Evolutionary conservation across 306 rosid genomes (phyloP).

Genomic region (Neltuma alba): DNA sequence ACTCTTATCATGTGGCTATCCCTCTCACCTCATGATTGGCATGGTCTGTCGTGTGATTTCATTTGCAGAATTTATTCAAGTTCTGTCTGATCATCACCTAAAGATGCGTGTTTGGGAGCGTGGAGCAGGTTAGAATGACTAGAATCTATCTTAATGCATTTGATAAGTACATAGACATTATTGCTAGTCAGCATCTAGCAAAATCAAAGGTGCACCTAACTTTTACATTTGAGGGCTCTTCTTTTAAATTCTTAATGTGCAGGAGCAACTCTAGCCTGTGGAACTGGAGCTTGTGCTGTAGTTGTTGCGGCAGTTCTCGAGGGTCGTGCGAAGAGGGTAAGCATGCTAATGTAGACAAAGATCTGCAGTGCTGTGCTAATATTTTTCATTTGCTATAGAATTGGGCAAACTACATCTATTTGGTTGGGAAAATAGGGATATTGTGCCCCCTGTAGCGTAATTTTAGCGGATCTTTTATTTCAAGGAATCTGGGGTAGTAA

Average conservation of each 20-base stretch:
- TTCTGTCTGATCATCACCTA: slow-evolving; percentile 71
- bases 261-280: slow-evolving; percentile 97
- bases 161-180: slow-evolving; percentile 11
- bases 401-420: neutral
- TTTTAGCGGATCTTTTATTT: neutral
- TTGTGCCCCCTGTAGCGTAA: neutral
- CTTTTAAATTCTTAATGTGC: slow-evolving; percentile 24
- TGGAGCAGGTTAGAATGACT: slow-evolving; percentile 78
- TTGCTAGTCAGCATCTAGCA: neutral
- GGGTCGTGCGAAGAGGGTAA: slow-evolving; percentile 86
- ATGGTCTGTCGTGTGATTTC: slow-evolving; percentile 21
- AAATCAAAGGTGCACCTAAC: slow-evolving; percentile 13
- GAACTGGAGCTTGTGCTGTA: slow-evolving; percentile 96
- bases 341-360: slow-evolving; percentile 19
- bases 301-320: slow-evolving; percentile 96
- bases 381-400: neutral
- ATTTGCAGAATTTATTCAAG: slow-evolving; percentile 89
- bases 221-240: slow-evolving; percentile 1
- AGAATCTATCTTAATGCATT: neutral
- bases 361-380: neutral
- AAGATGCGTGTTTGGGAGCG: slow-evolving; percentile 99
- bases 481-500: neutral
- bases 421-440: neutral
- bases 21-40: neutral
- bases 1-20: neutral